Percentiles rank a stretch among this genome's conserved stretches.
These are phyloP conservation scores for Piper betle DNA, from an alignment of 164 flowering plant genomes.

Conservation along the genomic window DNA sequence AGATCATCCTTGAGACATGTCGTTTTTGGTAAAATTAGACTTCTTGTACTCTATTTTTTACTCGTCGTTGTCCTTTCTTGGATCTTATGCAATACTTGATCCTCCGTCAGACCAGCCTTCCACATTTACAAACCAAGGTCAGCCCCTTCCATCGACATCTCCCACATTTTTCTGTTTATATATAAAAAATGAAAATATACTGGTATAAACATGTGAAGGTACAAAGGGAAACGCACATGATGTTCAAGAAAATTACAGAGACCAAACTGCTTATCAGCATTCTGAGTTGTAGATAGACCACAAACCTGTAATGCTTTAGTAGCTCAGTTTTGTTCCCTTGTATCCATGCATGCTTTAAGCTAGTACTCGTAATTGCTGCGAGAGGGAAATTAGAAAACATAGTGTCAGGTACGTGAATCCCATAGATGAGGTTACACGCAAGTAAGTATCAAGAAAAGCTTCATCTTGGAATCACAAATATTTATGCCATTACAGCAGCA, in stretches of 20 bases:
- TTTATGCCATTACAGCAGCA: slow-evolving; percentile 29
- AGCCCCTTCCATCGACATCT: slow-evolving; percentile 82
- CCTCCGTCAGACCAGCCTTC: too few relatives aligned
- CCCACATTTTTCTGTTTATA: slow-evolving; percentile 84
- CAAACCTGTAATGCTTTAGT: slow-evolving; percentile 66
- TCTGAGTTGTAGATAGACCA: background rate
- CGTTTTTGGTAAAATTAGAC: too few relatives aligned
- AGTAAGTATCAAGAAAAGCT: background rate
- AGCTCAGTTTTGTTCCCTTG: slow-evolving; percentile 88
- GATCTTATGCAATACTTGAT: too few relatives aligned
- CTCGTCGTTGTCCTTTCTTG: too few relatives aligned
- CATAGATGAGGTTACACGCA: background rate
- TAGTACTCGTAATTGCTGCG: slow-evolving; percentile 93
- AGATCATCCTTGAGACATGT: too few relatives aligned
- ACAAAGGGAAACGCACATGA: background rate
- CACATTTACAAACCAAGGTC: slow-evolving; percentile 65
- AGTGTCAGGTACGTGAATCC: background rate
- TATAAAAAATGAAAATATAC: background rate
- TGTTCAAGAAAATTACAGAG: too few relatives aligned
- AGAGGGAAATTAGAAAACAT: background rate
- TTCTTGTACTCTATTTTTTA: too few relatives aligned
- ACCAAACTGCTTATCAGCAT: too few relatives aligned
- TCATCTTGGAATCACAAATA: background rate
- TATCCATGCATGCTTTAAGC: slow-evolving; percentile 93
- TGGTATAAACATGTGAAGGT: background rate